phyloP scores from a whole-genome alignment of 1,284 basidiomycete species.

The Ustilago shanxiensis region DNA sequence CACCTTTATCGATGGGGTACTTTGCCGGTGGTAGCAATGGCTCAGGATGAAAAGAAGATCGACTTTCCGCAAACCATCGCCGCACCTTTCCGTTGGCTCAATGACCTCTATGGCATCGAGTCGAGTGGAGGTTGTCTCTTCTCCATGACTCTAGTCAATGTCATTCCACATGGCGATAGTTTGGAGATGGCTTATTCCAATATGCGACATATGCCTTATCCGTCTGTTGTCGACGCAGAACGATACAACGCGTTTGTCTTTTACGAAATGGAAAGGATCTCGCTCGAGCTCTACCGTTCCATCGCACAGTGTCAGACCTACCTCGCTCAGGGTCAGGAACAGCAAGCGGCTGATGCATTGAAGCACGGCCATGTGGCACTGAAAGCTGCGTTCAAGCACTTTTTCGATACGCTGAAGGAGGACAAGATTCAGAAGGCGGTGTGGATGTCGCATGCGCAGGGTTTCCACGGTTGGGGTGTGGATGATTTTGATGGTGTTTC shows the following conservation, averaged over 20 bases:
- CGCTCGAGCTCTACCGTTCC: conserved; percentile 37
- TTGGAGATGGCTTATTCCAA: conserved; percentile 48
- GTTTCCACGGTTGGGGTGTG: conserved; percentile 52
- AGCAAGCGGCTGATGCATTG: conserved; percentile 38
- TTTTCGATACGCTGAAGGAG: conserved; percentile 51
- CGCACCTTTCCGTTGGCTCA: conserved; percentile 46
- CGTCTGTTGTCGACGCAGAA: conserved; percentile 39
- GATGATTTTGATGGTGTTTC: conserved; percentile 53
- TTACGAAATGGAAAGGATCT: conserved; percentile 48
- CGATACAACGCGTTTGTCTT: conserved; percentile 50
- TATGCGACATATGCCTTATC: conserved; percentile 49
- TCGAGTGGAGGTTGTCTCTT: conserved; percentile 49
- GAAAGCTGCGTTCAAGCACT: conserved; percentile 46
- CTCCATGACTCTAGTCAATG: conserved; percentile 52
- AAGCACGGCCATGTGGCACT: conserved; percentile 40
- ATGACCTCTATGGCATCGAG: conserved; percentile 47
- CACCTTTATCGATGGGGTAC: conserved; percentile 54
- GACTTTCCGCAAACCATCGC: conserved; percentile 30
- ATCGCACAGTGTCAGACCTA: conserved; percentile 39
- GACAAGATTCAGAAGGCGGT: conserved; percentile 49
- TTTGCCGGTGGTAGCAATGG: conserved; percentile 47
- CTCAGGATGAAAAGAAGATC: conserved; percentile 46
- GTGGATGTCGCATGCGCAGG: conserved; percentile 54
- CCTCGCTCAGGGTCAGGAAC: conserved; percentile 24
- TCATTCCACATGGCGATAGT: conserved; percentile 10